Percentiles rank a stretch among this genome's conserved stretches.
These are phyloP conservation scores for Teratosphaeria nubilosa DNA, from an alignment of 2,329 filamentous ascomycete species.

Conservation along the genomic window DNA sequence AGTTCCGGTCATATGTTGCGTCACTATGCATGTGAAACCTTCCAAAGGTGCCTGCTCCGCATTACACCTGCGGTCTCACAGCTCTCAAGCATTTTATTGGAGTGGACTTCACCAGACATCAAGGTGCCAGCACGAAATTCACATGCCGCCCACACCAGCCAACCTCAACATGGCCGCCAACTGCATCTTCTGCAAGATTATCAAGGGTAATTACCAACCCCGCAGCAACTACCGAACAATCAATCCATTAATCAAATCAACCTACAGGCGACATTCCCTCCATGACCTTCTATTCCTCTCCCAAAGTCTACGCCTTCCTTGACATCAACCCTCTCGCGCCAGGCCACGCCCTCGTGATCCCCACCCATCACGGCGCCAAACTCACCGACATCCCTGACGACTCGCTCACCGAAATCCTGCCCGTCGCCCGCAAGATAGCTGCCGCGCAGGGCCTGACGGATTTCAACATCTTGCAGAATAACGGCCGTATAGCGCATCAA, in stretches of 20 bases:
- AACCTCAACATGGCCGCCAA: slow-evolving; percentile 37
- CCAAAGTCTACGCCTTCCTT: slow-evolving; percentile 89
- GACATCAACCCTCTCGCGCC: slow-evolving; percentile 80
- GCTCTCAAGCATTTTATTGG: background rate
- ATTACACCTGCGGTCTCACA: background rate
- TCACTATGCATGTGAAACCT: background rate
- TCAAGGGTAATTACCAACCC: slow-evolving; percentile 57
- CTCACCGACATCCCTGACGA: slow-evolving; percentile 89
- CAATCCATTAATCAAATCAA: slow-evolving; percentile 6
- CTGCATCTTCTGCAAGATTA: slow-evolving; percentile 97
- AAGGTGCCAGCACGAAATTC: background rate
- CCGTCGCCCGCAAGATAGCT: slow-evolving; percentile 79
- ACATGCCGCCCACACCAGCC: background rate
- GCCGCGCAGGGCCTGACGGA: slow-evolving; percentile 63
- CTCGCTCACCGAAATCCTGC: slow-evolving; percentile 69
- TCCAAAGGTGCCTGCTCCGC: background rate
- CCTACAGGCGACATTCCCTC: slow-evolving; percentile 82
- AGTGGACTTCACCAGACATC: background rate
- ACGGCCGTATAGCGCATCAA: slow-evolving; percentile 84
- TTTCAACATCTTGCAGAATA: slow-evolving; percentile 96
- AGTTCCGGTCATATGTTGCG: background rate
- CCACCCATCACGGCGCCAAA: slow-evolving; percentile 88
- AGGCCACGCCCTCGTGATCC: slow-evolving; percentile 91
- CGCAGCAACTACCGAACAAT: background rate
- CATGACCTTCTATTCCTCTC: slow-evolving; percentile 91